phyloP scores from a whole-genome alignment of 2,329 filamentous ascomycete species.

The Rosellinia necatrix region DNA sequence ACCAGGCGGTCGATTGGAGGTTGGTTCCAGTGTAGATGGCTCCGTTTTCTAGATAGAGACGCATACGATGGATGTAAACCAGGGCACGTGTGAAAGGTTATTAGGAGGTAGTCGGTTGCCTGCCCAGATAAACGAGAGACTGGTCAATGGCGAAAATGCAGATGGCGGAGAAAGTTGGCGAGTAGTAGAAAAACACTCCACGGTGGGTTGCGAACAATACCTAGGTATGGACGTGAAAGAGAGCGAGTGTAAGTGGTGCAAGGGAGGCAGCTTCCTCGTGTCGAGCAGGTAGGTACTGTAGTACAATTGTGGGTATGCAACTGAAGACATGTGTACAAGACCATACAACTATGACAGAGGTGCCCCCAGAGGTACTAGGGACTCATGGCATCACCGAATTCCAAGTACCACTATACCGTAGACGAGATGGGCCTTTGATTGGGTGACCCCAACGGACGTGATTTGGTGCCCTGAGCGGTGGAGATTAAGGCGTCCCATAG shows the following conservation, averaged over 20 bases:
- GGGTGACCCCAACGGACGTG: too few species aligned
- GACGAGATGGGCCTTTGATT: neutral
- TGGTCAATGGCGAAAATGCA: conserved; percentile 11
- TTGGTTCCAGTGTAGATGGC: conserved; percentile 6
- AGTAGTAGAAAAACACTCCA: conserved; percentile 3
- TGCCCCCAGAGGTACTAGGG: neutral
- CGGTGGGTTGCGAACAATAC: conserved; percentile 1
- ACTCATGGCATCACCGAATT: too few species aligned
- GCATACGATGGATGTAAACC: conserved; percentile 8
- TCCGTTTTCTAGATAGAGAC: neutral
- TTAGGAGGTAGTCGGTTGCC: conserved; percentile 20
- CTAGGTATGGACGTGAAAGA: neutral
- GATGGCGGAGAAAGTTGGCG: conserved; percentile 7
- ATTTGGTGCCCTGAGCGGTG: conserved; percentile 2
- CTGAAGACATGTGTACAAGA: neutral
- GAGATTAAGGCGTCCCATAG: neutral
- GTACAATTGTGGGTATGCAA: too few species aligned
- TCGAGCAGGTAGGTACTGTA: too few species aligned
- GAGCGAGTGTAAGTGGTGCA: neutral
- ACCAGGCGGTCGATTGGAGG: conserved; percentile 38
- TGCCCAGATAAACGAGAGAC: conserved; percentile 36
- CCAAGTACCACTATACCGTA: too few species aligned
- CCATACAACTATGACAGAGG: neutral
- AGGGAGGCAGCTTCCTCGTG: too few species aligned
- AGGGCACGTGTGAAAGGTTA: conserved; percentile 17